Evolutionary conservation across 257 asterid species (phyloP).

Genomic region (Solanum medicagineum): DNA sequence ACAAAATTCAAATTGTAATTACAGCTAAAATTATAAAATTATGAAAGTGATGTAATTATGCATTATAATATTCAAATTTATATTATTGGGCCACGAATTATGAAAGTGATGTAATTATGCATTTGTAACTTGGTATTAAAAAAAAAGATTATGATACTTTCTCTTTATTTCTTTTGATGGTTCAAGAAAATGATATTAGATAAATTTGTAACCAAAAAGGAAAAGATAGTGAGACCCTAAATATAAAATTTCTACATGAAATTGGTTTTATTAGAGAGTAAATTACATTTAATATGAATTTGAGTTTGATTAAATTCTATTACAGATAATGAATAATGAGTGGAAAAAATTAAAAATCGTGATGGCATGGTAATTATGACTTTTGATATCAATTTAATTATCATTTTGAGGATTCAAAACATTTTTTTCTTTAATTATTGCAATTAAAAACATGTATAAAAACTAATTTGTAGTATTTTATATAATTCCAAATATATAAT

Average conservation of each 20-base stretch:
- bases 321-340: no score
- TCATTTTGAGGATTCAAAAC: neutral
- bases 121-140: slow-evolving; percentile 4
- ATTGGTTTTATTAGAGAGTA: no score
- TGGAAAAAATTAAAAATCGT: neutral
- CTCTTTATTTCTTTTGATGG: neutral
- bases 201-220: neutral
- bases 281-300: neutral
- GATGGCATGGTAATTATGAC: neutral
- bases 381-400: neutral
- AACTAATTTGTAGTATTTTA: neutral
- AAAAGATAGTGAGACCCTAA: neutral
- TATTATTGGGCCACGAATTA: slow-evolving; percentile 18
- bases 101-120: neutral
- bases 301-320: neutral
- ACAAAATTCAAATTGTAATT: no score
- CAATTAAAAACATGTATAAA: neutral
- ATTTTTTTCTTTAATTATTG: neutral
- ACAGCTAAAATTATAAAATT: no score
- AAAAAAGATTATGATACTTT: neutral
- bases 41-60: no score
- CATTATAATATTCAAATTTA: neutral
- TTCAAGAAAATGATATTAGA: slow-evolving; percentile 26
- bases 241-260: no score
- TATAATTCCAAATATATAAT: no score